These are phyloP conservation scores for Fraxinus sp. DNA, from an alignment of 305 asterid species.

Conservation along the genomic window DNA sequence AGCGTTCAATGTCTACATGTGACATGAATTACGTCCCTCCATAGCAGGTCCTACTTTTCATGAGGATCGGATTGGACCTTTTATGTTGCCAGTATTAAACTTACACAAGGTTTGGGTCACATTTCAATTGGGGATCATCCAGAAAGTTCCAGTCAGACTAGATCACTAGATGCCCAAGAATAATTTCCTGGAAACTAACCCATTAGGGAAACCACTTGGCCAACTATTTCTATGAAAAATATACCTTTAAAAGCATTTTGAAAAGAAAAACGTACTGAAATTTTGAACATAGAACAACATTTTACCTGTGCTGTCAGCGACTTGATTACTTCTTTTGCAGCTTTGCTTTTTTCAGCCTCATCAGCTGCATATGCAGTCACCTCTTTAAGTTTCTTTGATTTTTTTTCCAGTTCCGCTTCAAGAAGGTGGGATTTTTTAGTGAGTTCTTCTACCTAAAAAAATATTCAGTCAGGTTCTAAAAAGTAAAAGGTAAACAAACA, in stretches of 20 bases:
- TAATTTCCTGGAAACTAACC: not conserved
- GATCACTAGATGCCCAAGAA: not conserved
- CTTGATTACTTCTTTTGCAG: slow-evolving; percentile 77
- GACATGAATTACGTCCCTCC: not conserved
- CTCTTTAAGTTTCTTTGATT: slow-evolving; percentile 62
- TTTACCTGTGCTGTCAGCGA: slow-evolving; percentile 73
- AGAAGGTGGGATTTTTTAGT: slow-evolving; percentile 59
- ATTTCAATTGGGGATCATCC: not conserved
- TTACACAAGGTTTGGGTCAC: not conserved
- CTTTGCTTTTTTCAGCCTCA: slow-evolving; percentile 70
- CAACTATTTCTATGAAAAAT: not conserved
- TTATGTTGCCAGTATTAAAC: not conserved
- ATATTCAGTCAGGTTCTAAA: slow-evolving; percentile 6
- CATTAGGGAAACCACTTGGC: not conserved
- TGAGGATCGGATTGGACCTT: not conserved
- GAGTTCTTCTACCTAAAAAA: slow-evolving; percentile 67
- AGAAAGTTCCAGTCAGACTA: not conserved
- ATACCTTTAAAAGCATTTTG: not conserved
- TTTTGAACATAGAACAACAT: not conserved
- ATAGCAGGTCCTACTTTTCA: not conserved
- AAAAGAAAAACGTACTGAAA: not conserved
- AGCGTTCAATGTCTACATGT: not conserved
- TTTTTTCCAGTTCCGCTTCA: slow-evolving; percentile 67
- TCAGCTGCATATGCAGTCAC: slow-evolving; percentile 51
- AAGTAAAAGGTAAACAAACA: not conserved